phyloP scores from a whole-genome alignment of 257 asterid species.

The Coffea eugenioides region DNA sequence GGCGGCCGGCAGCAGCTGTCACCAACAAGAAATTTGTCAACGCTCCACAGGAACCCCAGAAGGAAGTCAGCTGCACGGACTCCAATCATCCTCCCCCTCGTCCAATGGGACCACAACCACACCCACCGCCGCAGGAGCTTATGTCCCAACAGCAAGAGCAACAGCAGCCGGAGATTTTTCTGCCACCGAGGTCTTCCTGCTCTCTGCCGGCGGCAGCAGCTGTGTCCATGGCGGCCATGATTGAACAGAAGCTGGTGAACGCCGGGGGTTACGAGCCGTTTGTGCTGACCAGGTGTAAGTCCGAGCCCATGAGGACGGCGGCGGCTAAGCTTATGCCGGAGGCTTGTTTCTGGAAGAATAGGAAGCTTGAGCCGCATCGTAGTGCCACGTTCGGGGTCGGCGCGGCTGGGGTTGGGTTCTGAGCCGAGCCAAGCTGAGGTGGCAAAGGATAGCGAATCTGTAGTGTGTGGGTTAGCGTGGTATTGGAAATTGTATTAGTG shows the following conservation, averaged over 20 bases:
- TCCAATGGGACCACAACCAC: neutral
- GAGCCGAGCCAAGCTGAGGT: conserved; percentile 44
- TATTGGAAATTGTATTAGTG: conserved; percentile 28
- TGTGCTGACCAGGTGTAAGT: conserved; percentile 82
- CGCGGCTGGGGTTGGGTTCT: conserved; percentile 79
- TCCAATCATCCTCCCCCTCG: conserved; percentile 21
- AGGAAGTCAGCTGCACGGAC: conserved; percentile 22
- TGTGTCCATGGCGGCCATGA: conserved; percentile 48
- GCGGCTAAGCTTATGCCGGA: conserved; percentile 83
- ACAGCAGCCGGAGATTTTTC: conserved; percentile 20
- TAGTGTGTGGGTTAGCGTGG: conserved; percentile 22
- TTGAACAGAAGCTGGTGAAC: conserved; percentile 76
- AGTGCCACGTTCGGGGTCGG: conserved; percentile 59
- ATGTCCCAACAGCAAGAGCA: conserved; percentile 18
- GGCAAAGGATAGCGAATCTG: conserved; percentile 26
- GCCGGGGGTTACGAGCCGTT: conserved; percentile 84
- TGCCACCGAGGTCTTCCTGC: conserved; percentile 74
- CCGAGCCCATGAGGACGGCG: conserved; percentile 96
- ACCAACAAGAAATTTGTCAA: conserved; percentile 16
- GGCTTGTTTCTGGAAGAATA: conserved; percentile 74
- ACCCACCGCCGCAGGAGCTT: conserved; percentile 6
- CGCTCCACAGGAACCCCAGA: conserved; percentile 11
- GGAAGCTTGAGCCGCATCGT: conserved; percentile 75
- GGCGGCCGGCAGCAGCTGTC: conserved; percentile 22
- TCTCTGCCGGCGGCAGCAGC: conserved; percentile 58